Conservation (phyloP, 257 asterid species). For the Asclepias syriaca region DNA sequence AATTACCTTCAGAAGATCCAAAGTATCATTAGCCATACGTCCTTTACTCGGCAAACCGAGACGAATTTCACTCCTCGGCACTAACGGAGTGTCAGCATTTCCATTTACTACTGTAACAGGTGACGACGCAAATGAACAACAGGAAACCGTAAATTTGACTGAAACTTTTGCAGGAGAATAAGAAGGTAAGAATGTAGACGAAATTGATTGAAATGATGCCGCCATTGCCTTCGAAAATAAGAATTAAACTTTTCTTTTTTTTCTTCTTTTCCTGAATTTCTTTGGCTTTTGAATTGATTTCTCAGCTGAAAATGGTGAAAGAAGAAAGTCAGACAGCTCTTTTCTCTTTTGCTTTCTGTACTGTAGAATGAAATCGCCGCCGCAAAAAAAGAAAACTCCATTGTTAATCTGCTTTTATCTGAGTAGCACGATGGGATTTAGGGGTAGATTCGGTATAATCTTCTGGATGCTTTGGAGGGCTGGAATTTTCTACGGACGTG, state of each 20-base stretch:
- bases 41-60: slow-evolving; percentile 99
- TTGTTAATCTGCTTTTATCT: no score
- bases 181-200: slow-evolving; percentile 7
- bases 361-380: slow-evolving; percentile 12
- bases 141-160: slow-evolving; percentile 45
- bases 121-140: slow-evolving; percentile 50
- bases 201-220: slow-evolving; percentile 12
- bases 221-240: background rate
- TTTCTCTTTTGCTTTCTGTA: background rate
- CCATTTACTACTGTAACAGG: slow-evolving; percentile 48
- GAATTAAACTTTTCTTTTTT: no score
- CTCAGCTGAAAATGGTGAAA: background rate
- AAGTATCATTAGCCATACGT: slow-evolving; percentile 88
- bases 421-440: background rate
- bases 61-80: slow-evolving; percentile 64
- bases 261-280: no score
- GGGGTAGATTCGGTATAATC: slow-evolving; percentile 4
- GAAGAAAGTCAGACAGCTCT: background rate
- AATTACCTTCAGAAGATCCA: slow-evolving; percentile 81
- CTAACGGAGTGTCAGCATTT: slow-evolving; percentile 36
- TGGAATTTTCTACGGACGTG: background rate
- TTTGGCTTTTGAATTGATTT: no score
- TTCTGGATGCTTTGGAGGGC: background rate
- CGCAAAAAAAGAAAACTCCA: background rate
- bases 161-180: slow-evolving; percentile 5